Conservation (phyloP, 2,329 filamentous ascomycete species). For the Sporothrix mexicana region DNA sequence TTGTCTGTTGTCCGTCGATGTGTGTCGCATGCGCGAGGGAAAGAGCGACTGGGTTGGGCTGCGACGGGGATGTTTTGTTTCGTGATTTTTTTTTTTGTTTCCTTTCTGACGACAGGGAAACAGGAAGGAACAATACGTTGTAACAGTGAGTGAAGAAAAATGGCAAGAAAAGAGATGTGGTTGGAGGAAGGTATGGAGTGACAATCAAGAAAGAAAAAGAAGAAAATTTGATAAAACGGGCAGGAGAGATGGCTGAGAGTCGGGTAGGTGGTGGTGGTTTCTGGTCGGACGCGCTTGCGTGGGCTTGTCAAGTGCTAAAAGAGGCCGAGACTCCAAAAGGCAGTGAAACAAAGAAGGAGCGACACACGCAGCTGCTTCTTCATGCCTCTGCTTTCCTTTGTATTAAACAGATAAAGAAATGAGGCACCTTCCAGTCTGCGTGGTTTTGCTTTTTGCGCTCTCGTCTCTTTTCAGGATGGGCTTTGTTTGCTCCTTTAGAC, state of each 20-base stretch:
- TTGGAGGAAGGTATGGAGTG: slow-evolving; percentile 7
- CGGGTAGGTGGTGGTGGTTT: slow-evolving; percentile 6
- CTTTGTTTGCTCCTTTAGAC: neutral
- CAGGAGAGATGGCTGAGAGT: neutral
- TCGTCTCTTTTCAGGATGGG: too few species aligned
- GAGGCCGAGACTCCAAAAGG: neutral
- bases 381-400: slow-evolving; percentile 11
- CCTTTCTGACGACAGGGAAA: neutral
- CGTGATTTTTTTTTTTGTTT: slow-evolving; percentile 24
- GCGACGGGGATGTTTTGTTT: slow-evolving; percentile 19
- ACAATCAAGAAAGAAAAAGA: slow-evolving; percentile 6
- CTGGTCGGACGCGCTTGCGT: slow-evolving; percentile 29
- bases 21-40: slow-evolving; percentile 14
- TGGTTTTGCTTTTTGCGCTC: slow-evolving; percentile 12
- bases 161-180: neutral
- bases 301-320: neutral
- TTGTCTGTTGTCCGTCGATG: neutral
- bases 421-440: neutral
- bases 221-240: slow-evolving; percentile 12
- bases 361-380: neutral
- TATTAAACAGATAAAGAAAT: neutral
- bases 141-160: neutral
- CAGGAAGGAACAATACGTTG: neutral
- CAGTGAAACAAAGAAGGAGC: slow-evolving; percentile 12
- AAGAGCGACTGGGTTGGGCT: neutral